phyloP scores from a whole-genome alignment of 129 eudicot species.

The Escallonia herrerae region DNA sequence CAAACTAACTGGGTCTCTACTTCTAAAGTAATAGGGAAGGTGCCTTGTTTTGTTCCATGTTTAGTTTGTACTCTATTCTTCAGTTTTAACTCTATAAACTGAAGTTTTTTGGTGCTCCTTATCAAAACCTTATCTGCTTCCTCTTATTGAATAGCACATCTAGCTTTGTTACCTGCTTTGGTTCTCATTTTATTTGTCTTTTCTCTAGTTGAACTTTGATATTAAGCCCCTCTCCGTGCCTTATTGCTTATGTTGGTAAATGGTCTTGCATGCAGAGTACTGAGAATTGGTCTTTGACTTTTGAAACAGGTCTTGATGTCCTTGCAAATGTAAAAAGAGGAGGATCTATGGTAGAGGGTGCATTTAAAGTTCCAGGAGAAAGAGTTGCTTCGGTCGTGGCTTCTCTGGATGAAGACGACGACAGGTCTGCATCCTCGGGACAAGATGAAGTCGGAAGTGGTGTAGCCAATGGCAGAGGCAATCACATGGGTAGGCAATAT shows the following conservation, averaged over 20 bases:
- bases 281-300: not conserved
- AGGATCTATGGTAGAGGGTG: conserved; percentile 41
- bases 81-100: no score
- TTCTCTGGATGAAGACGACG: conserved; percentile 54
- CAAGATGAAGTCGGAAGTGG: conserved; percentile 44
- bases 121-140: no score
- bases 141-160: not conserved
- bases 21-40: no score
- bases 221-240: not conserved
- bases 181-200: not conserved
- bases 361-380: conserved; percentile 67
- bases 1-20: no score
- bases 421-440: conserved; percentile 29
- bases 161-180: not conserved
- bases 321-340: conserved; percentile 65
- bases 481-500: conserved; percentile 36
- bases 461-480: conserved; percentile 19
- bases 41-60: no score
- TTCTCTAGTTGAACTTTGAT: not conserved
- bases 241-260: not conserved
- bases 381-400: conserved; percentile 48
- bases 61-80: no score
- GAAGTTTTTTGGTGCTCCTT: no score
- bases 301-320: conserved; percentile 53
- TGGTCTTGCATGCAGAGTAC: not conserved